Conservation (phyloP, 495 filamentous ascomycete species). For the Penicillium pancosmium region DNA sequence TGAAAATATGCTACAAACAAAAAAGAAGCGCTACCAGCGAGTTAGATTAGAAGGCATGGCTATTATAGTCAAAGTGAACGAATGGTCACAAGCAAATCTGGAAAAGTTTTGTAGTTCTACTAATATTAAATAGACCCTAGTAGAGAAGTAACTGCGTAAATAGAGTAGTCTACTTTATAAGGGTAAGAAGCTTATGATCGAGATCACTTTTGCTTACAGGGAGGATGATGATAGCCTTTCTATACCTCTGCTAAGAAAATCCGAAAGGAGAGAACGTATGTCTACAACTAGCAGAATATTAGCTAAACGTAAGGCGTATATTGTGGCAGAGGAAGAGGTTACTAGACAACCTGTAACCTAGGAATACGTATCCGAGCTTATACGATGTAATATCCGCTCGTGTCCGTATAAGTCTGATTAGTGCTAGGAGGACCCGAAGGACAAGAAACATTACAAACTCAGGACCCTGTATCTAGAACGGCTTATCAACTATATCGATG, state of each 20-base stretch:
- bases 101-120: slow-evolving; percentile 7
- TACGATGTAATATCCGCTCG: slow-evolving; percentile 2
- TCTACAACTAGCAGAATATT: slow-evolving; percentile 20
- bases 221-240: slow-evolving; percentile 11
- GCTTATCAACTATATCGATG: slow-evolving; percentile 6
- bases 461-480: slow-evolving; percentile 4
- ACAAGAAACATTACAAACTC: slow-evolving; percentile 4
- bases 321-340: slow-evolving; percentile 13
- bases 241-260: slow-evolving; percentile 4
- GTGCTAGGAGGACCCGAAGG: slow-evolving; percentile 18
- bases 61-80: background rate
- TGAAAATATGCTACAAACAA: no score
- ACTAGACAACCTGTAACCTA: no score
- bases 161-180: slow-evolving; percentile 18
- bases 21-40: background rate
- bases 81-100: slow-evolving; percentile 3
- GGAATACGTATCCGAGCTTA: slow-evolving; percentile 9
- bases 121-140: slow-evolving; percentile 6
- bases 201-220: slow-evolving; percentile 18
- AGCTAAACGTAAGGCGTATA: slow-evolving; percentile 17
- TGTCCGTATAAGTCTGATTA: slow-evolving; percentile 19
- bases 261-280: slow-evolving; percentile 17
- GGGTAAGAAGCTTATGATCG: slow-evolving; percentile 13
- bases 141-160: slow-evolving; percentile 16
- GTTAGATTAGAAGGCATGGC: slow-evolving; percentile 5